Evolutionary conservation across 1,284 basidiomycete species (phyloP).

Genomic region (Coniferiporia sulphurascens): DNA sequence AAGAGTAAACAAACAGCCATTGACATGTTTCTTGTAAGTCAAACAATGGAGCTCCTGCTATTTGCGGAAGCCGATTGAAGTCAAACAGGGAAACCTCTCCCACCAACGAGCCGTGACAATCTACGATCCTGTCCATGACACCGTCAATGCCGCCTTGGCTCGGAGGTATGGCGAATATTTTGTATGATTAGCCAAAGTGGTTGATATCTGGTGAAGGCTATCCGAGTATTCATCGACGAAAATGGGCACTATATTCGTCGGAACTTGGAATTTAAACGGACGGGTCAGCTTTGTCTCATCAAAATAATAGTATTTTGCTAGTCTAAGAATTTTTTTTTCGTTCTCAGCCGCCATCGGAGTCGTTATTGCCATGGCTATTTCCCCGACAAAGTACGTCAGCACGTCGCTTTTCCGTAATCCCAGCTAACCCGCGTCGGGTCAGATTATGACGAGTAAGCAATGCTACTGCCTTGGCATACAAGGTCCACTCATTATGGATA

Average conservation of each 20-base stretch:
- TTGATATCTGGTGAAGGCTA: conserved; percentile 39
- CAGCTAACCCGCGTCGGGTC: conserved; percentile 17
- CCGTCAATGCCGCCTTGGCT: conserved; percentile 67
- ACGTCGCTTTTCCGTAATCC: neutral
- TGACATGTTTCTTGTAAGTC: conserved; percentile 84
- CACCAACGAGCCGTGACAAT: conserved; percentile 86
- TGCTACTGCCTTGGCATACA: neutral
- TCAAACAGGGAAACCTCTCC: conserved; percentile 79
- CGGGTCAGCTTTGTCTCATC: conserved; percentile 43
- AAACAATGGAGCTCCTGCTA: neutral
- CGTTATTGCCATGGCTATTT: conserved; percentile 87
- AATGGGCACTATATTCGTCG: conserved; percentile 73
- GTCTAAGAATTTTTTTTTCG: conserved; percentile 15
- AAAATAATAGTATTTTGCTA: neutral
- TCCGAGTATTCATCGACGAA: conserved; percentile 83
- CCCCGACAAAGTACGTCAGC: conserved; percentile 64
- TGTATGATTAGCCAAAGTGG: conserved; percentile 9
- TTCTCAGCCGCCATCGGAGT: conserved; percentile 70
- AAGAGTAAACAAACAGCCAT: conserved; percentile 92
- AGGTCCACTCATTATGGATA: conserved; percentile 28
- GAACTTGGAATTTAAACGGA: conserved; percentile 97
- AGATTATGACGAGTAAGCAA: conserved; percentile 57
- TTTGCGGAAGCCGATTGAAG: neutral
- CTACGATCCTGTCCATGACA: conserved; percentile 92
- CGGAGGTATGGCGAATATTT: conserved; percentile 42